Conservation (phyloP, 1,284 basidiomycete species). For the Tremellales sp. region DNA sequence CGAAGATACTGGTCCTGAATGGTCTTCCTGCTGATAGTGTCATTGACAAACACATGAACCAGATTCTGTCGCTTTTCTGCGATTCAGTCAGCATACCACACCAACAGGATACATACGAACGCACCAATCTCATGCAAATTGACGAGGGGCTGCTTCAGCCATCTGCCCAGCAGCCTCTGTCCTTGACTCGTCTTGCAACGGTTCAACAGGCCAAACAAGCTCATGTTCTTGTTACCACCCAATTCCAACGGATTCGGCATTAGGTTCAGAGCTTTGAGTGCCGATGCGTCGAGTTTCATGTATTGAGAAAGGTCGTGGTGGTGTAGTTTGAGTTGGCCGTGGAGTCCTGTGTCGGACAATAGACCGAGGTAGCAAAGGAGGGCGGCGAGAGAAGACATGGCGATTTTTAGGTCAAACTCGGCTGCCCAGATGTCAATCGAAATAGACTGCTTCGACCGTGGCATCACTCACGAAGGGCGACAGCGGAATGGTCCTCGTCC, state of each 20-base stretch:
- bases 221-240: conserved; percentile 67
- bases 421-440: conserved; percentile 51
- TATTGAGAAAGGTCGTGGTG: conserved; percentile 91
- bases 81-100: neutral
- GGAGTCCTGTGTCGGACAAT: conserved; percentile 74
- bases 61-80: conserved; percentile 77
- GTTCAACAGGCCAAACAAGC: conserved; percentile 84
- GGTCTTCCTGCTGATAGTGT: conserved; percentile 64
- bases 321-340: conserved; percentile 73
- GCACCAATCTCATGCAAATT: conserved; percentile 88
- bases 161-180: conserved; percentile 80
- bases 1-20: conserved; percentile 85
- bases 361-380: conserved; percentile 80
- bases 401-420: conserved; percentile 72
- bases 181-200: conserved; percentile 97
- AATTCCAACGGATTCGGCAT: conserved; percentile 66
- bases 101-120: conserved; percentile 42
- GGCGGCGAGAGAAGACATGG: conserved; percentile 75
- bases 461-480: conserved; percentile 51
- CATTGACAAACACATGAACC: conserved; percentile 81
- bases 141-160: conserved; percentile 95
- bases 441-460: conserved; percentile 45
- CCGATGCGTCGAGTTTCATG: conserved; percentile 94
- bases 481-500: conserved; percentile 53
- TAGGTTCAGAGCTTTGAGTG: conserved; percentile 83